phyloP scores from a whole-genome alignment of 1,284 basidiomycete genomes.

The Schizophyllum amplum region DNA sequence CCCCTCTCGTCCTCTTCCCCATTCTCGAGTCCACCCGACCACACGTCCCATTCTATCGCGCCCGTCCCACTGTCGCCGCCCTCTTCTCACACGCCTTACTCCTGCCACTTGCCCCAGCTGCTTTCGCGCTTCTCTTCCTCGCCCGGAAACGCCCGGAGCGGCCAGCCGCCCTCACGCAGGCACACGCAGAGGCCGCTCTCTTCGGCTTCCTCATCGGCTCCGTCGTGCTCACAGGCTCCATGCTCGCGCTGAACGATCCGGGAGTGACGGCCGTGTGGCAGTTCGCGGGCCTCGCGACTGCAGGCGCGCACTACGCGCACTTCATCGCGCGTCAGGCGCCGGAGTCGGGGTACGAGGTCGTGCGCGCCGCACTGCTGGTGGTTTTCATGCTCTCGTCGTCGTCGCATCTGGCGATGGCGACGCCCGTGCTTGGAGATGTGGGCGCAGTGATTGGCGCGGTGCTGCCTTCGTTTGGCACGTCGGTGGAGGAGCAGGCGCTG shows the following conservation, averaged over 20 bases:
- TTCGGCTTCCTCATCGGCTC: slow-evolving; percentile 32
- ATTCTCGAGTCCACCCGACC: background rate
- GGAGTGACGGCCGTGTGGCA: slow-evolving; percentile 37
- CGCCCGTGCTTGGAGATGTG: slow-evolving; percentile 20
- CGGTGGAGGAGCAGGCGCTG: slow-evolving; percentile 15
- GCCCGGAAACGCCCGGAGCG: background rate
- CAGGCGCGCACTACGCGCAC: slow-evolving; percentile 21
- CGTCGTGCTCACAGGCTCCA: slow-evolving; percentile 26
- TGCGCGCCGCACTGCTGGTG: slow-evolving; percentile 27
- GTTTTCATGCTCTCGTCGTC: slow-evolving; percentile 29
- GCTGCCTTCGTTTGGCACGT: slow-evolving; percentile 18
- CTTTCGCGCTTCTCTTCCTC: background rate
- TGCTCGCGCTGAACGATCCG: slow-evolving; percentile 26
- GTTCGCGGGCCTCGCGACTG: slow-evolving; percentile 30
- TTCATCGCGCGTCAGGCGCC: slow-evolving; percentile 22
- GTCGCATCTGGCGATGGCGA: slow-evolving; percentile 28
- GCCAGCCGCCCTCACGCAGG: background rate
- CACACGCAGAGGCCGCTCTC: slow-evolving; percentile 30
- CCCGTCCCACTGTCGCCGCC: background rate
- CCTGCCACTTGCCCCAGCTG: background rate
- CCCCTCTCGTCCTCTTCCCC: background rate
- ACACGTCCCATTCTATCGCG: background rate
- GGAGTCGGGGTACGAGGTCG: slow-evolving; percentile 29
- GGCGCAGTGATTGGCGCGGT: background rate
- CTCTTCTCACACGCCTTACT: background rate